Evolutionary conservation across 805 yeast genomes (phyloP), one percentile per base, ranked within the genome.

Genomic region (Starmerella davenportii): DNA sequence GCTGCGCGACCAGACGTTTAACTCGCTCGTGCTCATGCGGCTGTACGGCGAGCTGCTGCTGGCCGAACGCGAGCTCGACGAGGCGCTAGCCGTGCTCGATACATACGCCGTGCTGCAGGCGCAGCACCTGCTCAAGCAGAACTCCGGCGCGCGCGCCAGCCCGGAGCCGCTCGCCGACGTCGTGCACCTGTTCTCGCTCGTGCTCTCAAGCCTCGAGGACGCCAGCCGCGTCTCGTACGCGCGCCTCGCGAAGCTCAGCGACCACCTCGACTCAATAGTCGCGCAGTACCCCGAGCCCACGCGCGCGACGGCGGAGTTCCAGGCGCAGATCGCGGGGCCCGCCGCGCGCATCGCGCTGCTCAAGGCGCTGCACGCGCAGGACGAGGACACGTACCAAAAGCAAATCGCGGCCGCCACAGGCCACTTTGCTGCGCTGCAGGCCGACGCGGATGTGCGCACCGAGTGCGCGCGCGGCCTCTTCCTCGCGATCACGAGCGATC

Each of bases 11-110:
- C 27, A 47, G 27, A 54, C 62, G 3, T 58, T 57, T 43, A 57
- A 59, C 42, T 59, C 63, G 4, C 47, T 53, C 4, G 38, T 40
- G n/a, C 45, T 58, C 18, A 48, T 57, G 54, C 52, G 63, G 5
- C 44, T 52, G 32, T 46, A 45, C 29, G 39, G 52, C 15, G 50
- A 49, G 38, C 41, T 56, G 8, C 43, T 57, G 5, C 33, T 45
- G 3, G 46, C 50, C 5, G 41, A 51, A n/a, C 52, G 52, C 17
- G 41, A 47, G n/a, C 43, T 43, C 19, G 41, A 34, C 3, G 63
- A 59, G 43, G 62, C 59, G 0, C 30, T 44, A 4, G 56, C 58
- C 5, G 51, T 57, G 1, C 58, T 59, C 42, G 41, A 46, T n/a
- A 50, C 56, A 2, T 59, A 54, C 42, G 39, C 37, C 19, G 49